Percentiles rank a stretch among this genome's conserved stretches.
These are phyloP conservation scores for Urochloa ruziziensis DNA, from an alignment of 176 grass and related monocot genomes.

Conservation along the genomic window DNA sequence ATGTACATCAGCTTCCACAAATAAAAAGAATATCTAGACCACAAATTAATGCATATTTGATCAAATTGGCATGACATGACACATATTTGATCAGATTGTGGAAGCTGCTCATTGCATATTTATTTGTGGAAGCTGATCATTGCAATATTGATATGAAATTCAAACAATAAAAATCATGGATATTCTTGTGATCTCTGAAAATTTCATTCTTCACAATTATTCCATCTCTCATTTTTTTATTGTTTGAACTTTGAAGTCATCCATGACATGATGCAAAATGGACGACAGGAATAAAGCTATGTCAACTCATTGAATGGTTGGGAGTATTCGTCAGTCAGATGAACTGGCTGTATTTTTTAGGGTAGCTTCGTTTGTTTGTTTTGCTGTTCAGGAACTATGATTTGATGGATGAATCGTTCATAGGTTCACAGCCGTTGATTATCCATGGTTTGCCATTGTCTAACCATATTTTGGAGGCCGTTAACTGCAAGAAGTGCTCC, in stretches of 20 bases:
- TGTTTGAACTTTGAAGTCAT: slow-evolving; percentile 6
- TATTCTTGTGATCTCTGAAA: slow-evolving; percentile 1
- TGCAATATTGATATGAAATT: too few relatives aligned
- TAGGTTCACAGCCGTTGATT: background rate
- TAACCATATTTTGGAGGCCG: background rate
- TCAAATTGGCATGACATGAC: too few relatives aligned
- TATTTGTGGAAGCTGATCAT: background rate
- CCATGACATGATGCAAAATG: slow-evolving; percentile 19
- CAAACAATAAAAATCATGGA: too few relatives aligned
- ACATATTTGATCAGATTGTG: too few relatives aligned
- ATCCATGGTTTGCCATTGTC: background rate
- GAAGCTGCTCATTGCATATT: too few relatives aligned
- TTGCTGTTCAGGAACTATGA: background rate
- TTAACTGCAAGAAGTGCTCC: background rate
- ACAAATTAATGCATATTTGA: too few relatives aligned
- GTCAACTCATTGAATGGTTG: background rate
- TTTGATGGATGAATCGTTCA: background rate
- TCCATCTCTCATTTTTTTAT: background rate
- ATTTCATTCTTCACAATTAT: background rate
- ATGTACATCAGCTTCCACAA: too few relatives aligned
- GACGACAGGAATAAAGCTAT: background rate
- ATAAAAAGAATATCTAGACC: too few relatives aligned
- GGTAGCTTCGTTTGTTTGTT: background rate
- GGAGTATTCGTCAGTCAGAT: background rate
- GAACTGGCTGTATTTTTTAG: background rate